Evolutionary conservation across 441 rosid species (phyloP), one percentile per base, ranked within the genome.

Genomic region (Hura crepitans): DNA sequence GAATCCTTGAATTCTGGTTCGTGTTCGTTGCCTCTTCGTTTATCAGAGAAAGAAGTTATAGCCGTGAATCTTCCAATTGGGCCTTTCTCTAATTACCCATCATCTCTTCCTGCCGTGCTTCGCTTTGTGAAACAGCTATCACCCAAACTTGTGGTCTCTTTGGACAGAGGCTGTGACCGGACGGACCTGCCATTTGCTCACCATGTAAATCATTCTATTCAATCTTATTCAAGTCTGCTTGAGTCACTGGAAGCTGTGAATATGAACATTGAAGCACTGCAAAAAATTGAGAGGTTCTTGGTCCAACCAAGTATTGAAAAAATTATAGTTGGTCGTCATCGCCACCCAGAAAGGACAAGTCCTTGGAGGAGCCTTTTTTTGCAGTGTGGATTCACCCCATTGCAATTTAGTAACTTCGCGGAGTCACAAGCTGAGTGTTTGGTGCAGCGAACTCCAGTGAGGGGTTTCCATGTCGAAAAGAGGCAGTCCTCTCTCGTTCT

Each of bases 391-490:
- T 86, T 88, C 64, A 77, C 82, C 37, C 85, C 86, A 1, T 28
- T 83, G n/a, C 67, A 85, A 27, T 88, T 88, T 69, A 88, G 93
- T 71, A 88, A 83, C 74, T 82, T 82, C 50, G 75, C 87, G 0
- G 91, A 86, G 75, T 79, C 85, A 66, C 93, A 88, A 63, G 93
- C 93, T 1, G 90, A 86, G 47, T 85, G 84, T 74, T 74, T 88
- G 65, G 86, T 83, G 54, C 82, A 81, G 82, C 81, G 89, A 68
- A 79, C 81, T 45, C 86, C 81, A 17, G 85, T 69, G 6, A 81
- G 83, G 63, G 93, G 90, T 4, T 88, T 88, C 72, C 86, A 86
- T 67, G 87, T 88, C 5, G 90, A 88, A 76, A 88, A 86, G 86
- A 73, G 73, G 56, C 87, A 80, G 66, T 78, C 84, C 45, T 82